These are phyloP conservation scores for Neoboletus subvelutipes DNA, from an alignment of 768 basidiomycete species.

Conservation along the genomic window DNA sequence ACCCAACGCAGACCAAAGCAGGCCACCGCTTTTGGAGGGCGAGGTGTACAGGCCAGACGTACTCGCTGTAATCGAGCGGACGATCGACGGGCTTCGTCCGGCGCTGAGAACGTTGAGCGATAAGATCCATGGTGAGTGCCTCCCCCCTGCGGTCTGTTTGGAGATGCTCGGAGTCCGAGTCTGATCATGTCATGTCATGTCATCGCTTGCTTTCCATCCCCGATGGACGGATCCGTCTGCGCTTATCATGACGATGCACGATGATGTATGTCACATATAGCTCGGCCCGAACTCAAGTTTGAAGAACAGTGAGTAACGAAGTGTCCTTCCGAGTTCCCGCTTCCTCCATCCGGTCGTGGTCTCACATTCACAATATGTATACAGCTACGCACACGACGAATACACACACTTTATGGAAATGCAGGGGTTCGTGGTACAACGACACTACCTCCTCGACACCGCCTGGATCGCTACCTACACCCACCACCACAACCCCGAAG, in stretches of 20 bases:
- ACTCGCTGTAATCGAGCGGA: conserved; percentile 56
- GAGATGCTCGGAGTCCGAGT: neutral
- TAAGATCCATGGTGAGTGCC: conserved; percentile 61
- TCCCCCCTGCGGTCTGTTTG: neutral
- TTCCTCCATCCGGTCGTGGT: no score
- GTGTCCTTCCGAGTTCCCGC: no score
- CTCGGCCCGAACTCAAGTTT: conserved; percentile 66
- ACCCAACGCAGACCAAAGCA: conserved; percentile 1
- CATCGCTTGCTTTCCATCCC: neutral
- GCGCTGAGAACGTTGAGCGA: conserved; percentile 63
- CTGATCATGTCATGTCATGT: neutral
- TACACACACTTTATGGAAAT: conserved; percentile 65
- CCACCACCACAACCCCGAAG: conserved; percentile 25
- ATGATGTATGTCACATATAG: conserved; percentile 33
- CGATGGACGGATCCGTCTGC: neutral
- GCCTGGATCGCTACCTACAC: conserved; percentile 72
- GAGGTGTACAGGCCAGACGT: conserved; percentile 57
- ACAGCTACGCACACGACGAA: conserved; percentile 60
- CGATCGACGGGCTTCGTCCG: conserved; percentile 49
- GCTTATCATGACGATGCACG: neutral
- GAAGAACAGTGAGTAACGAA: conserved; percentile 55
- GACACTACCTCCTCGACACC: conserved; percentile 62
- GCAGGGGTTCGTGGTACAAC: conserved; percentile 63
- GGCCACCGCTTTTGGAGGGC: neutral
- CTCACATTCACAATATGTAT: neutral